A percentile compares a stretch with the other conserved stretches of the same genome.
Conservation (phyloP, 2,329 filamentous ascomycete genomes). For the Amauroascus niger region DNA sequence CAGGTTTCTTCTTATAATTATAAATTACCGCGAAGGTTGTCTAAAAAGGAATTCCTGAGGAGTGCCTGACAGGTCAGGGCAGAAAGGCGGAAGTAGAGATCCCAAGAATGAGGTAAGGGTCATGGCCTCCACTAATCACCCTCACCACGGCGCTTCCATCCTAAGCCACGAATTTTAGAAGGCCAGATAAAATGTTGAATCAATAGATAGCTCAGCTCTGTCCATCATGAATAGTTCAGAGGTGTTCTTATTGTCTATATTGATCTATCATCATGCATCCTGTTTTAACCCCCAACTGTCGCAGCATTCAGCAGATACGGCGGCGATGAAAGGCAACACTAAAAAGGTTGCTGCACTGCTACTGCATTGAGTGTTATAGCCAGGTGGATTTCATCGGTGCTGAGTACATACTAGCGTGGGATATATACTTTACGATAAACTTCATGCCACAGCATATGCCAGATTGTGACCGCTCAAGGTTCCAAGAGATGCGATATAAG, state of each 20-base stretch:
- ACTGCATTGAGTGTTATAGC: constrained; percentile 3
- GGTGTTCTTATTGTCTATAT: neutral
- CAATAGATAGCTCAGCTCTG: neutral
- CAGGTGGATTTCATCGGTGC: neutral
- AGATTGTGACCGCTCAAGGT: neutral
- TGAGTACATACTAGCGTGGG: neutral
- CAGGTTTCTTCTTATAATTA: too few species aligned
- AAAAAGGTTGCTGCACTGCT: neutral
- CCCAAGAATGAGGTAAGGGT: neutral
- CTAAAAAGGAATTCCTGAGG: too few species aligned
- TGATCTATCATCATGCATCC: neutral
- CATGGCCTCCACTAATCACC: constrained; percentile 2
- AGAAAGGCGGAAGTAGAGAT: neutral
- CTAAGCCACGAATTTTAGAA: constrained; percentile 1
- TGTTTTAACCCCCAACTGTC: neutral
- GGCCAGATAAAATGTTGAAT: neutral
- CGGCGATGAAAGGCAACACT: neutral
- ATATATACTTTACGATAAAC: constrained; percentile 1
- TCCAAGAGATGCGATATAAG: constrained; percentile 1
- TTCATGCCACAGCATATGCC: neutral
- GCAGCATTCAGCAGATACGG: neutral
- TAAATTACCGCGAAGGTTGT: too few species aligned
- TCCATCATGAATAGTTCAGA: neutral
- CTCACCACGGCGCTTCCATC: neutral
- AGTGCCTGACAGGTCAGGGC: too few species aligned